These are phyloP conservation scores for Yarrowia sp. DNA, from an alignment of 805 yeast genomes.

Conservation along the genomic window DNA sequence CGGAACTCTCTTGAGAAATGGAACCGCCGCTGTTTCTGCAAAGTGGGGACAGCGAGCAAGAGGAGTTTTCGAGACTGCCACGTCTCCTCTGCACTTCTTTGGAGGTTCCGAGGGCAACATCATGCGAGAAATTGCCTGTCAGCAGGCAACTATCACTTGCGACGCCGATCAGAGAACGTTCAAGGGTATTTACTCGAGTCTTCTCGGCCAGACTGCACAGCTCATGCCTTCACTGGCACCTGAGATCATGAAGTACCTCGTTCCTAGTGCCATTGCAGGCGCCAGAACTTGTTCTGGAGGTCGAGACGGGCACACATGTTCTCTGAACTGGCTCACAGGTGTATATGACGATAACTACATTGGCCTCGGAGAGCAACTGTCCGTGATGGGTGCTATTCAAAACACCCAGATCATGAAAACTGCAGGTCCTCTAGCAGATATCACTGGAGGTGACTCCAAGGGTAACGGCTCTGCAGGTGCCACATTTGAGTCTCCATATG, in stretches of 20 bases:
- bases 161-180: slow-evolving; percentile 73
- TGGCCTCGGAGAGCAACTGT: slow-evolving; percentile 84
- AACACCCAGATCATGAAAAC: slow-evolving; percentile 41
- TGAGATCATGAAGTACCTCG: slow-evolving; percentile 47
- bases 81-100: slow-evolving; percentile 47
- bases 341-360: slow-evolving; percentile 60
- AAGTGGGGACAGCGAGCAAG: slow-evolving; percentile 62
- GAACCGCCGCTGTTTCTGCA: slow-evolving; percentile 47
- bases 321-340: slow-evolving; percentile 60
- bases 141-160: slow-evolving; percentile 49
- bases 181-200: slow-evolving; percentile 66
- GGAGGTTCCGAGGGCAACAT: slow-evolving; percentile 43
- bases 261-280: slow-evolving; percentile 63
- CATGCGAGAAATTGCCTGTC: slow-evolving; percentile 73
- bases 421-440: slow-evolving; percentile 58
- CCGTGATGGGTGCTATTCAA: slow-evolving; percentile 65
- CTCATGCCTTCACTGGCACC: slow-evolving; percentile 46
- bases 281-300: slow-evolving; percentile 81
- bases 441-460: slow-evolving; percentile 64
- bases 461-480: slow-evolving; percentile 70
- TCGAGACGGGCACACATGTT: slow-evolving; percentile 77
- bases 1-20: slow-evolving; percentile 33
- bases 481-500: not conserved
- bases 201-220: slow-evolving; percentile 59
- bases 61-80: slow-evolving; percentile 48